phyloP scores from a whole-genome alignment of 192 early-diverging fungal species.

The Coemansia sp. region DNA sequence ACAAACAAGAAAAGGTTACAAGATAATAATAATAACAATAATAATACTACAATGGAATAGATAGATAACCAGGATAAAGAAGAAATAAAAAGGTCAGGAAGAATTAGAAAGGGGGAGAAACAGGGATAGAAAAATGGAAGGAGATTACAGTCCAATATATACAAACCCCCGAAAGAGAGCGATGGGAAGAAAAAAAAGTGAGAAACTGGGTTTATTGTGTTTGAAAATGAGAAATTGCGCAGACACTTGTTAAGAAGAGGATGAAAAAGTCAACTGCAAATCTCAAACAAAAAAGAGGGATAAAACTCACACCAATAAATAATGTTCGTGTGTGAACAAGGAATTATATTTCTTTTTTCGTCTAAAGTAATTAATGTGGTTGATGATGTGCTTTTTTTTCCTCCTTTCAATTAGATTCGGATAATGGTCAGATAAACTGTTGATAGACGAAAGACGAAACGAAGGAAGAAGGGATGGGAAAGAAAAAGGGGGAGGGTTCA shows the following conservation, averaged over 20 bases:
- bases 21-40: neutral
- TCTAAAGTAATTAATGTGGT: too few species aligned
- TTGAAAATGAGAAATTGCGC: conserved; percentile 4
- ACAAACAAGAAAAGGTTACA: neutral
- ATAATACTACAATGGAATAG: neutral
- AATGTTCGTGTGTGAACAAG: neutral
- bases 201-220: neutral
- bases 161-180: neutral
- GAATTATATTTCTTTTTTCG: too few species aligned
- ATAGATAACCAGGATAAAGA: neutral
- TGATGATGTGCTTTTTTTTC: neutral
- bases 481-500: too few species aligned
- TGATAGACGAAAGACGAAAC: too few species aligned
- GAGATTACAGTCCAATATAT: neutral
- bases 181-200: neutral
- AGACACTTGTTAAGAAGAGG: neutral
- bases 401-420: neutral
- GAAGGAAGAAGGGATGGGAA: too few species aligned
- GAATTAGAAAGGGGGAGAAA: neutral
- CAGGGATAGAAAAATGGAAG: neutral
- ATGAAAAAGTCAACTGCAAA: neutral
- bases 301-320: neutral
- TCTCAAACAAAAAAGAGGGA: neutral
- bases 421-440: neutral
- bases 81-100: neutral